Evolutionary conservation across 345 rosid genomes (phyloP), one percentile per base, ranked within the genome.

Genomic region (Camelina sativa): DNA sequence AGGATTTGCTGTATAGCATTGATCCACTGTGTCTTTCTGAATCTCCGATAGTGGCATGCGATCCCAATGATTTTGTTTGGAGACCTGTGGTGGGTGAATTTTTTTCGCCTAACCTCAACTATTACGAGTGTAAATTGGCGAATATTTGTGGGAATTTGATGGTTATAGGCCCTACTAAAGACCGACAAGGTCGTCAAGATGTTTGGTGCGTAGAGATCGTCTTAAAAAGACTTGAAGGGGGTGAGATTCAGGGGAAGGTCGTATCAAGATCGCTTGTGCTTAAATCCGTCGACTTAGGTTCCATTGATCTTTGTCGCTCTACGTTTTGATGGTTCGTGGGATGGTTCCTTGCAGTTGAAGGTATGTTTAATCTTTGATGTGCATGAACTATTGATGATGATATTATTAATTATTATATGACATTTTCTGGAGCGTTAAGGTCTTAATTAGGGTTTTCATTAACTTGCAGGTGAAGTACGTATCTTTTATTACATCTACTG

Each of bases 401-500:
- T 23, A 23, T 23, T 2, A 22, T 22, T n/a, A n/a, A 23, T 23
- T 2, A 30, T 32, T 32, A 32, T 46, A 19, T 19, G 55, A 51
- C 6, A 2, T 51, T 51, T 51, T 54, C 34, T 54, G 25, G 2
- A 54, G 17, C 58, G 35, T 54, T 35, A 25, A 23, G 34, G 34
- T 54, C 59, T 54, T 25, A 54, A 0, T 13, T 13, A 25, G 16
- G 16, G 0, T 54, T 6, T 25, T 25, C 59, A 25, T 54, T 1
- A 25, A 54, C 35, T 25, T 54, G 35, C 59, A 54, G 59, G 59
- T 54, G 16, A 54, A 25, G 16, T 17, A n/a, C n/a, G n/a, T n/a
- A 54, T 23, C 59, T 54, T 51, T 23, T 25, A 23, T 23, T 23
- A 54, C 59, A 12, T 25, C 30, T 56, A 30, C 25, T 23, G 25